Evolutionary conservation across 768 basidiomycete species (phyloP).

Genomic region (Auricularia auricula-judae): DNA sequence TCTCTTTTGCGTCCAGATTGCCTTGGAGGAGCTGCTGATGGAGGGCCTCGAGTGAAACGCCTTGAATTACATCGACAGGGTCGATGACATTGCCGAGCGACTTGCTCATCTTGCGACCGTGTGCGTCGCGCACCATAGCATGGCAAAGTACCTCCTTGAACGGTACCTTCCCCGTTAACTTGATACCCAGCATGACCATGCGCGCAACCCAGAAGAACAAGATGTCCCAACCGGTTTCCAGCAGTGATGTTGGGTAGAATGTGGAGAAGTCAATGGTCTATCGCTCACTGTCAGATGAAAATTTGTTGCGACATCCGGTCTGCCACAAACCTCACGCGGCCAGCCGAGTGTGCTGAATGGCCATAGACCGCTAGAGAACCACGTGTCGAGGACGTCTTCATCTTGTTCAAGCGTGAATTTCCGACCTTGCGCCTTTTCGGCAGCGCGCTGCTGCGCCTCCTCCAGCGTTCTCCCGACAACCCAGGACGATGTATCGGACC

Average conservation of each 20-base stretch:
- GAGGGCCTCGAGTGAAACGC: constrained; percentile 63
- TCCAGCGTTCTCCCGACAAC: constrained; percentile 74
- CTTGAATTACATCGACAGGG: constrained; percentile 89
- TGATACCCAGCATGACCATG: constrained; percentile 88
- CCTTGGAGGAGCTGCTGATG: constrained; percentile 83
- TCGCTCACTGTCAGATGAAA: constrained; percentile 5
- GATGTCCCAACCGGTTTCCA: constrained; percentile 99
- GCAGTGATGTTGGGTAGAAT: constrained; percentile 83
- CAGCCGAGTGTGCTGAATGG: constrained; percentile 96
- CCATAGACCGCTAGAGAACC: constrained; percentile 98
- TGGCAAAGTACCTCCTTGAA: constrained; percentile 96
- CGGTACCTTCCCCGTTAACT: constrained; percentile 83
- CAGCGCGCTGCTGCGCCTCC: constrained; percentile 70
- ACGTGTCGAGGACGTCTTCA: constrained; percentile 95
- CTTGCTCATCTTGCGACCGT: constrained; percentile 98
- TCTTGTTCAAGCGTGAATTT: constrained; percentile 80
- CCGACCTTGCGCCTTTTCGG: constrained; percentile 51
- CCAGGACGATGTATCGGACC: constrained; percentile 71
- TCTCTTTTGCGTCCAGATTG: constrained; percentile 89
- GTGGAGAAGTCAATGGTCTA: constrained; percentile 66
- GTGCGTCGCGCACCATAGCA: constrained; percentile 94
- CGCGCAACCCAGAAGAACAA: constrained; percentile 99
- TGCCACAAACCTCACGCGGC: constrained; percentile 66
- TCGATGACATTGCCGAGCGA: constrained; percentile 97
- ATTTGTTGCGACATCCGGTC: neutral